Base-by-base conservation (phyloP, 129 eudicot genomes). In the Artemisia annua region DNA sequence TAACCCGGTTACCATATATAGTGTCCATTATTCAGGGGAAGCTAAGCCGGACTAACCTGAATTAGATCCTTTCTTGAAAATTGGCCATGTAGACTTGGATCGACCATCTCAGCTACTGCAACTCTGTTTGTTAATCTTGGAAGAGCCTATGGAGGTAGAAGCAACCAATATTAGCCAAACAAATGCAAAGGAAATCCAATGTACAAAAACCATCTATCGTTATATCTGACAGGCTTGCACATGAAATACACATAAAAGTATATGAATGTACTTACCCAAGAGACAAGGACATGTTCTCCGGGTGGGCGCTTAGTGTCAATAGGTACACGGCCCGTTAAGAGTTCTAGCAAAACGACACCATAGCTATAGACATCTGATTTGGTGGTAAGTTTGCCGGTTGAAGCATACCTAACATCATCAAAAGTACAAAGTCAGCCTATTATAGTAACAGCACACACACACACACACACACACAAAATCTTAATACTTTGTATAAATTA, bases 251-350 rank as follows among this genome's bases (percentile, higher is more conserved):
- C 16, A 60, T 46, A 15, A 43, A 46, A 76, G 13, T 35, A 20
- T 13, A 16, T 11, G 17, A 43, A 1, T 32, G 63, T 65, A 76
- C 94, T 87, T 61, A 90, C 99, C 97, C 97, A 90, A 15, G 97
- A 86, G 51, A 90, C 93, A n/a, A 94, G 91, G 62, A 90, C 96
- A 48, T 94, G 98, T 75, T 94, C 98, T 69, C 97, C 98, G 1
- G 96, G 79, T 55, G 98, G 96, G 19, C 96, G 90, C 50, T 76
- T 82, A 2, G 87, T 84, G 39, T 94, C 97, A 49, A 94, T 79
- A 3, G 98, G 98, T 67, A 87, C 80, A 24, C 97, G 92, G 2
- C 97, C 92, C 8, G 98, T 94, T 78, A 94, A 79, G 48, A 90
- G 91, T 84, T 94, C 97, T 70, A 94, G 79, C 62, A 94, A 86